These are phyloP conservation scores for Sphagnurus paluster DNA, from an alignment of 1,284 basidiomycete genomes.

Conservation along the genomic window DNA sequence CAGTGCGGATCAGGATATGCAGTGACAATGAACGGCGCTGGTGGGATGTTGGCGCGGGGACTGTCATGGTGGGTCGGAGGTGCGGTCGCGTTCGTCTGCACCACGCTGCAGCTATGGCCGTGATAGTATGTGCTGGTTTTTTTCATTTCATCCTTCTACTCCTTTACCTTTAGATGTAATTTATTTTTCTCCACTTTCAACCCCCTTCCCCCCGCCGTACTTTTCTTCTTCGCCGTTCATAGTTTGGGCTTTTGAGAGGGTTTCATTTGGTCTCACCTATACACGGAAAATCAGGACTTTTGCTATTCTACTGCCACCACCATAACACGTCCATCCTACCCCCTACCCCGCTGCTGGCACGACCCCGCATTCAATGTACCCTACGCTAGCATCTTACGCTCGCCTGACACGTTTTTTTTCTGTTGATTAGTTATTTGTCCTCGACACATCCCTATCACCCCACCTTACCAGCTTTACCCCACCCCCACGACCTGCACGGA, in stretches of 20 bases:
- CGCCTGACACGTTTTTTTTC: not conserved
- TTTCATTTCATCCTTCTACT: conserved; percentile 1
- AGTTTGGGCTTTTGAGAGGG: conserved; percentile 2
- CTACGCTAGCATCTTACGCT: conserved; percentile 1
- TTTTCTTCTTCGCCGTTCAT: not conserved
- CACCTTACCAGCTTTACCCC: not conserved
- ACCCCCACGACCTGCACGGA: too few species aligned
- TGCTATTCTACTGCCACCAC: not conserved
- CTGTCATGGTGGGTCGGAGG: conserved; percentile 6
- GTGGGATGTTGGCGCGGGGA: not conserved
- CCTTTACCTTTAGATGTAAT: conserved; percentile 1
- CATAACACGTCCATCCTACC: not conserved
- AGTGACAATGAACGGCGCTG: conserved; percentile 1
- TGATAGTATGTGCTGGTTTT: conserved; percentile 5
- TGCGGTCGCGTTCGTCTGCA: conserved; percentile 8
- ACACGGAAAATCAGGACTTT: conserved; percentile 2
- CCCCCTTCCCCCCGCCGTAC: not conserved
- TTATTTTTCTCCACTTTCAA: conserved; percentile 1
- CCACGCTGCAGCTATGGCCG: conserved; percentile 4
- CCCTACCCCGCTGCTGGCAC: conserved; percentile 4
- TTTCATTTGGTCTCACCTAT: conserved; percentile 1
- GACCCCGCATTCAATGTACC: conserved; percentile 3
- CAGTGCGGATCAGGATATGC: conserved; percentile 28
- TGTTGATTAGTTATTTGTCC: not conserved
- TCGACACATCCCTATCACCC: not conserved